Evolutionary conservation across 345 rosid genomes (phyloP), one percentile per base, ranked within the genome.

Genomic region (Salix purpurea): DNA sequence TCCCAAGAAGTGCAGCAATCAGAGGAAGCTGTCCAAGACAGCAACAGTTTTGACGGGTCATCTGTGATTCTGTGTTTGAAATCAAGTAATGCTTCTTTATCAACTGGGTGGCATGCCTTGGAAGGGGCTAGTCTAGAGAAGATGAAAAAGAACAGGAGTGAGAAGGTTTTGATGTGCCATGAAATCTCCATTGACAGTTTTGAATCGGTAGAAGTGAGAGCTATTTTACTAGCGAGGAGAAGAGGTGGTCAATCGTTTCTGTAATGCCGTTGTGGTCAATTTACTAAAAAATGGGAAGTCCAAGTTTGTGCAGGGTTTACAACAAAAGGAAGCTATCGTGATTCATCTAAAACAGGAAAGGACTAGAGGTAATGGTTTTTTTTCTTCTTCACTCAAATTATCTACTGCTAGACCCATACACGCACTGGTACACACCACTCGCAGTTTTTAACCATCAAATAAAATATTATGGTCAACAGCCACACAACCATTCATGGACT

Each of bases 1-100:
- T 83, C 84, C 91, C 94, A 87, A 8, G 88, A 12, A 7, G 69
- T 42, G 88, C 91, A 87, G 85, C 94, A 90, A 76, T 87, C 85
- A 0, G 90, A 71, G 42, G 87, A 85, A 67, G 34, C 11, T 48
- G 26, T 73, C 91, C 91, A 87, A 15, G 90, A 88, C 18, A 14
- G 71, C 70, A 88, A 60, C 30, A 87, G 83, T 1, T 76, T 61
- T 37, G 91, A 90, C 0, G 91, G 91, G 85, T 90, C 91, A 15
- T 81, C 75, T 2, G 76, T 83, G 87, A 88, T 87, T 73, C 54
- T 54, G 46, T n/a, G 54, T 80, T 88, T 88, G 88, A 88, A 88
- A 67, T 76, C 83, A 21, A 86, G 90, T 18, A 90, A 79, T 13
- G 90, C 88, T 80, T 81, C 78, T 81, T 72, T 84, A 78, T 88